Conservation (phyloP, 2,329 filamentous ascomycete species). For the Paecilomyces niveus region DNA sequence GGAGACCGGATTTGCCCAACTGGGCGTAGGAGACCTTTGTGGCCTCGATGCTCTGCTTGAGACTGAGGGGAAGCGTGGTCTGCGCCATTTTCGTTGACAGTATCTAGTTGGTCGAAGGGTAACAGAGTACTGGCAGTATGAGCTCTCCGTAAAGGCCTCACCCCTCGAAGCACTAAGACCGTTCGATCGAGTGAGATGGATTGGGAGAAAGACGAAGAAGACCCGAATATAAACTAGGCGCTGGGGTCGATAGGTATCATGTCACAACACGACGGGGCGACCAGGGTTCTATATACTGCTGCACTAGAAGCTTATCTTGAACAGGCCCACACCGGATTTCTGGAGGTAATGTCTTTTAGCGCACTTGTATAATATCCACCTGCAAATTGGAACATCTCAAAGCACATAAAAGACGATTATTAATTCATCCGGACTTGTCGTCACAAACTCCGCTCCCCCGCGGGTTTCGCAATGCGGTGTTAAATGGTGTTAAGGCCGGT, state of each 20-base stretch:
- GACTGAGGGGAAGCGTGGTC: constrained; percentile 1
- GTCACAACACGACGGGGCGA: background rate
- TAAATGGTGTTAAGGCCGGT: background rate
- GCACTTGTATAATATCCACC: background rate
- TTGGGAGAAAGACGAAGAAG: background rate
- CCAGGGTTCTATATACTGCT: background rate
- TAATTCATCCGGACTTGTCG: background rate
- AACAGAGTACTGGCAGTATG: background rate
- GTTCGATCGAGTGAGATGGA: background rate
- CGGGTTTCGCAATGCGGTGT: background rate
- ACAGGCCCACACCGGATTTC: too few relatives aligned
- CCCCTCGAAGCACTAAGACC: background rate
- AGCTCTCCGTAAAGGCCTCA: background rate
- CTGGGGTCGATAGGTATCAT: background rate
- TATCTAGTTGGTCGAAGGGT: background rate
- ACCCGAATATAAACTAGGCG: background rate
- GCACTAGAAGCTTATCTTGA: background rate
- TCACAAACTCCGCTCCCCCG: background rate
- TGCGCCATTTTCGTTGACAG: background rate
- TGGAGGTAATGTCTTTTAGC: background rate
- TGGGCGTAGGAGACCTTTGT: constrained; percentile 5
- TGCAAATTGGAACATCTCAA: background rate
- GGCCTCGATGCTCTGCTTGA: constrained; percentile 4
- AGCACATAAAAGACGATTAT: background rate
- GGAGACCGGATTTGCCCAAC: constrained; percentile 17